Evolutionary conservation across 768 basidiomycete genomes (phyloP), one percentile per base, ranked within the genome.

Genomic region (Phaffia australis): DNA sequence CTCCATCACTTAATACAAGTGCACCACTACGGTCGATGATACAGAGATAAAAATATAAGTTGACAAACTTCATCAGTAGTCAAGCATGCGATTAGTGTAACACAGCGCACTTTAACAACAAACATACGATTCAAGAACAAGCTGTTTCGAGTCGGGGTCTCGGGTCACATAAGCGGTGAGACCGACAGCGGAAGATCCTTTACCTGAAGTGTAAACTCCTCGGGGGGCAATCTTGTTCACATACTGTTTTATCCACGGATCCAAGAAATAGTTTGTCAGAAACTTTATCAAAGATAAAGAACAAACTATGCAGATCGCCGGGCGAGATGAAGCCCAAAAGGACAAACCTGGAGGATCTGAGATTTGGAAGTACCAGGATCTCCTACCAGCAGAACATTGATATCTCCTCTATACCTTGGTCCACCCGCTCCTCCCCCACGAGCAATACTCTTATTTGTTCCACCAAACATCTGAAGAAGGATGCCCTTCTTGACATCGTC

Each of bases 401-500:
- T 95, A 75, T 99, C 95, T 0, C 95, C 95, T 72, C 95, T 83
- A 75, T 95, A 99, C 74, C 94, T 81, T 7, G 95, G 94, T 1
- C 95, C 95, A 2, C 94, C 94, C 1, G 87, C 91, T 5, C 94
- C 94, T 14, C 94, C 93, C 61, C 95, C 95, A 64, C 85, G 81
- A 1, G 88, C 83, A 70, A 98, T 88, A 72, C 81, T 91, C 80
- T 99, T 99, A 77, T 97, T 98, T 47, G 95, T 97, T 0, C 95
- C 95, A 3, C 95, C 95, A 76, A 99, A 98, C 29, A 99, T 77
- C 76, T 98, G 94, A 42, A 99, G 79, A 66, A 99, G 75, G 62
- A 98, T 95, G 0, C 95, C 95, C 79, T 98, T 97, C 80, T 99
- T 99, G 67, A 98, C 91, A 74, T 99, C 95, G 29, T 98, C 93